A percentile compares a stretch with the other conserved stretches of the same genome.
Conservation (phyloP, 345 rosid genomes). For the Rhodamnia argentea region DNA sequence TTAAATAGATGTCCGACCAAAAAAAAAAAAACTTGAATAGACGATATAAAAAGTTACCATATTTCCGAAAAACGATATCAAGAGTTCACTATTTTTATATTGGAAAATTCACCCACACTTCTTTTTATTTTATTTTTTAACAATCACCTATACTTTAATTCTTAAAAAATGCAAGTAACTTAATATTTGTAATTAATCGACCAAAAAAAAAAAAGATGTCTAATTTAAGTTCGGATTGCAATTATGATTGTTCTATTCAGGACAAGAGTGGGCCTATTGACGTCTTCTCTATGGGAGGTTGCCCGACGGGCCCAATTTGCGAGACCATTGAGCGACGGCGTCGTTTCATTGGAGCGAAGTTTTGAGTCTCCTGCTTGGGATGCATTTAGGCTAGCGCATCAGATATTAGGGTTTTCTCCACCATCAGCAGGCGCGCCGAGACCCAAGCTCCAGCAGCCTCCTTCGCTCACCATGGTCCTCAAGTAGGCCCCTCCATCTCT, state of each 20-base stretch:
- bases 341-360: background rate
- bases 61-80: too few species aligned
- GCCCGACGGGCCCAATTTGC: background rate
- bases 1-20: background rate
- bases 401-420: background rate
- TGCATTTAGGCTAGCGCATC: background rate
- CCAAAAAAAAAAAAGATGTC: background rate
- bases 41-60: background rate
- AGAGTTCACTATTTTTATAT: background rate
- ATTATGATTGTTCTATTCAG: background rate
- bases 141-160: background rate
- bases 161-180: background rate
- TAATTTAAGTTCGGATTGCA: background rate
- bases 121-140: too few species aligned
- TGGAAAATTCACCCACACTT: background rate
- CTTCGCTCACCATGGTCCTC: constrained; percentile 3
- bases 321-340: background rate
- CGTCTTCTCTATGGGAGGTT: background rate
- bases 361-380: background rate
- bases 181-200: background rate
- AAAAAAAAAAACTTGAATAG: too few species aligned
- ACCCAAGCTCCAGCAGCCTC: background rate
- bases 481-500: background rate
- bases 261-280: background rate
- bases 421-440: background rate